phyloP scores from a whole-genome alignment of 2,329 filamentous ascomycete species.

The Arthrobotrys sphaeroides region DNA sequence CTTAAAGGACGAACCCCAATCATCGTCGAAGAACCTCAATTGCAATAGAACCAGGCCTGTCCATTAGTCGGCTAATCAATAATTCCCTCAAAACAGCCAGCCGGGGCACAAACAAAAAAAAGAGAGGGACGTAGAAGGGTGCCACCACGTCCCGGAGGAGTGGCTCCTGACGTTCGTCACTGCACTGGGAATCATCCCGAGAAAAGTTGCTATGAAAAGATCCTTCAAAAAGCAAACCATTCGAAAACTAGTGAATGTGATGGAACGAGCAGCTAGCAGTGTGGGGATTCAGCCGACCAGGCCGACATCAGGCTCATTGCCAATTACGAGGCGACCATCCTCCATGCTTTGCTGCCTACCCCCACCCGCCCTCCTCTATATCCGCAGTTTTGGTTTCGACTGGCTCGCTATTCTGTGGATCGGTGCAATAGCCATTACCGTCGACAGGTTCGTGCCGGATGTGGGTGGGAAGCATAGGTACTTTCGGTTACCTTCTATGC shows the following conservation, averaged over 20 bases:
- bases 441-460: conserved; percentile 22
- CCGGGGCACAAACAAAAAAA: background rate
- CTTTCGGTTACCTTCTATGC: conserved; percentile 24
- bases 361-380: conserved; percentile 16
- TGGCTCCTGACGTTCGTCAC: conserved; percentile 32
- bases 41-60: conserved; percentile 19
- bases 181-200: conserved; percentile 26
- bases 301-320: conserved; percentile 43
- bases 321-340: conserved; percentile 40
- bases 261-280: conserved; percentile 2
- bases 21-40: conserved; percentile 1
- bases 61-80: conserved; percentile 48
- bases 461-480: conserved; percentile 26
- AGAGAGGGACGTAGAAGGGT: background rate
- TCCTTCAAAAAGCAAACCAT: conserved; percentile 25
- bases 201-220: conserved; percentile 19
- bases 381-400: conserved; percentile 30
- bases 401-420: conserved; percentile 5
- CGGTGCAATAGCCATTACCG: conserved; percentile 1
- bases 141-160: conserved; percentile 37
- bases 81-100: conserved; percentile 44
- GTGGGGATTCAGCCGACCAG: conserved; percentile 32
- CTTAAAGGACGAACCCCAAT: conserved; percentile 16
- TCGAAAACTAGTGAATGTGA: conserved; percentile 1
- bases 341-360: conserved; percentile 31